A percentile compares a stretch with the other conserved stretches of the same genome.
Conservation (phyloP, 345 rosid species). For the Alliaria petiolata region DNA sequence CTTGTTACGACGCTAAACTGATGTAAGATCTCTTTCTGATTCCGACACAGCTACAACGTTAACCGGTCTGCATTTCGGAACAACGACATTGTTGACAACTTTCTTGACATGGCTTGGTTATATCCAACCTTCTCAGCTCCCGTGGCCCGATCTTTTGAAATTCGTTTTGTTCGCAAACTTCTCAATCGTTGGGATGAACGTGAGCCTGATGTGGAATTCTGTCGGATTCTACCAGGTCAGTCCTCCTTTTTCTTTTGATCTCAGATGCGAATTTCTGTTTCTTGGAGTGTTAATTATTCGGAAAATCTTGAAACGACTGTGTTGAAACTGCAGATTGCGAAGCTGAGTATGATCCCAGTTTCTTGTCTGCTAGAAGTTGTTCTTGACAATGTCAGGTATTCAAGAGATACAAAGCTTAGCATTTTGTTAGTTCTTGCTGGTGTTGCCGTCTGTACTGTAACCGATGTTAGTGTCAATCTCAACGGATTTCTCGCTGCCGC, state of each 20-base stretch:
- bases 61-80: slow-evolving; percentile 96
- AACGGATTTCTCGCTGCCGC: slow-evolving; percentile 88
- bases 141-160: slow-evolving; percentile 67
- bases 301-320: neutral
- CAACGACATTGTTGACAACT: slow-evolving; percentile 75
- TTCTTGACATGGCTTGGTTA: slow-evolving; percentile 81
- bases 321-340: slow-evolving; percentile 67
- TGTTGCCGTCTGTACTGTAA: slow-evolving; percentile 96
- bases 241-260: neutral
- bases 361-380: slow-evolving; percentile 91
- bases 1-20: slow-evolving; percentile 8
- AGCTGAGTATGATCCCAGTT: slow-evolving; percentile 98
- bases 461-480: slow-evolving; percentile 94
- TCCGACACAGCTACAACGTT: slow-evolving; percentile 85
- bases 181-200: slow-evolving; percentile 99
- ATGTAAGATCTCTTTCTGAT: neutral
- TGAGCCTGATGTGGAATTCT: slow-evolving; percentile 99
- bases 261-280: no score
- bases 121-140: slow-evolving; percentile 80
- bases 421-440: slow-evolving; percentile 86
- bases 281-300: neutral
- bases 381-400: slow-evolving; percentile 87
- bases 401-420: slow-evolving; percentile 98
- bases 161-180: slow-evolving; percentile 92
- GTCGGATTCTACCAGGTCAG: slow-evolving; percentile 99